Percentiles rank a stretch among this genome's conserved stretches.
Evolutionary conservation across 768 basidiomycete genomes (phyloP).

Genomic region (Bullera alba): DNA sequence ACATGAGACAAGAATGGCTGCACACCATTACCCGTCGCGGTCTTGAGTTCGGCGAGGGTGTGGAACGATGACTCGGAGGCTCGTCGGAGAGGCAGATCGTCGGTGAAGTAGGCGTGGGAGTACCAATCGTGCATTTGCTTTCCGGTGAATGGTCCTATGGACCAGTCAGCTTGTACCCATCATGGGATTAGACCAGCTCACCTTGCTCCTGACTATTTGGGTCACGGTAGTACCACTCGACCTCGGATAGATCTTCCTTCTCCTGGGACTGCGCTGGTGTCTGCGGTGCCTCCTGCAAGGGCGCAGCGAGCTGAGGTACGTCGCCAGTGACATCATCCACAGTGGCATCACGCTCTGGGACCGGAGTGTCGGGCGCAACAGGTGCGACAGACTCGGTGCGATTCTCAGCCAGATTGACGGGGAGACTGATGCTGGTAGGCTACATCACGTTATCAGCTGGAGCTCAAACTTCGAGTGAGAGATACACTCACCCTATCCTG

Average conservation of each 20-base stretch:
- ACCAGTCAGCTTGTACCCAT: background rate
- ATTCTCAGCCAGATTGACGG: constrained; percentile 14
- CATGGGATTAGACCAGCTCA: constrained; percentile 39
- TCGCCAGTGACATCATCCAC: constrained; percentile 9
- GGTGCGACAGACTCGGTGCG: constrained; percentile 30
- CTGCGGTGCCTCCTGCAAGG: background rate
- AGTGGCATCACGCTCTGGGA: constrained; percentile 39
- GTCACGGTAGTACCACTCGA: constrained; percentile 90
- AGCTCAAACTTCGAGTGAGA: background rate
- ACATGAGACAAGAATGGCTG: constrained; percentile 46
- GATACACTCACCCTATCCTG: constrained; percentile 26
- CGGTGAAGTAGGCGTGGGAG: constrained; percentile 77
- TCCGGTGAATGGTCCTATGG: constrained; percentile 76
- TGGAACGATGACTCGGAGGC: constrained; percentile 45
- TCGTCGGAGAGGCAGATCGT: constrained; percentile 76
- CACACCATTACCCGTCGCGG: constrained; percentile 39
- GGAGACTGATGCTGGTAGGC: constrained; percentile 10
- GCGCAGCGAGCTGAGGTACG: constrained; percentile 4
- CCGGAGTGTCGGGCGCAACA: constrained; percentile 39
- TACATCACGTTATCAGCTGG: background rate
- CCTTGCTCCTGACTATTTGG: constrained; percentile 89
- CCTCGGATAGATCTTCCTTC: constrained; percentile 27
- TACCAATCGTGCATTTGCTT: constrained; percentile 92
- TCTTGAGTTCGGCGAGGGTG: constrained; percentile 44
- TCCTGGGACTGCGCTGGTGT: constrained; percentile 3